Percentiles rank a stretch among this genome's conserved stretches.
These are phyloP conservation scores for Paragyromitra xinjiangensis DNA, from an alignment of 495 filamentous ascomycete genomes.

Conservation along the genomic window DNA sequence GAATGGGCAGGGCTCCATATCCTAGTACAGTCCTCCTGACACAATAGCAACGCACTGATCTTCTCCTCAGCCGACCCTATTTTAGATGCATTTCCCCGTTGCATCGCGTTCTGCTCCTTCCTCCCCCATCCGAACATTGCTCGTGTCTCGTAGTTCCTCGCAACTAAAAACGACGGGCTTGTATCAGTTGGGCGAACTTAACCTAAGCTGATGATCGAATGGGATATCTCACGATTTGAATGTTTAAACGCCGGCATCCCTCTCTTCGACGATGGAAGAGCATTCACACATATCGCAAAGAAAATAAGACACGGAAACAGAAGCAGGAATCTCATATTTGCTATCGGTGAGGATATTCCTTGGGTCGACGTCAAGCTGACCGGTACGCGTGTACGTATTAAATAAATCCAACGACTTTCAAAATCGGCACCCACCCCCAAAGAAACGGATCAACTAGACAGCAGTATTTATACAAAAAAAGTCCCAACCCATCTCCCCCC, in stretches of 20 bases:
- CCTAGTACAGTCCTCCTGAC: slow-evolving; percentile 14
- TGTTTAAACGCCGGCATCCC: slow-evolving; percentile 9
- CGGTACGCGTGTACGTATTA: not conserved
- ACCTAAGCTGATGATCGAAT: too few relatives aligned
- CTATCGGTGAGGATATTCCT: not conserved
- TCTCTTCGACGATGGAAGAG: slow-evolving; percentile 24
- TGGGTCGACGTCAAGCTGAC: not conserved
- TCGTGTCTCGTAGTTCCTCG: slow-evolving; percentile 9
- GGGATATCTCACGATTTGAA: slow-evolving; percentile 1
- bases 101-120: slow-evolving; percentile 23
- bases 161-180: not conserved
- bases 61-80: not conserved
- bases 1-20: slow-evolving; percentile 30
- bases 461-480: slow-evolving; percentile 24
- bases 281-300: slow-evolving; percentile 28
- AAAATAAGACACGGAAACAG: slow-evolving; percentile 2
- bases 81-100: slow-evolving; percentile 27
- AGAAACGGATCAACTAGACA: not conserved
- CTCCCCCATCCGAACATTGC: slow-evolving; percentile 24
- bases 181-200: not conserved
- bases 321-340: slow-evolving; percentile 25
- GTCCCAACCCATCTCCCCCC: not conserved
- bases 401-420: slow-evolving; percentile 8
- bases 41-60: not conserved
- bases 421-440: slow-evolving; percentile 4